Base-by-base conservation (phyloP, 495 filamentous ascomycete species). In the Entonaema liquescens region DNA sequence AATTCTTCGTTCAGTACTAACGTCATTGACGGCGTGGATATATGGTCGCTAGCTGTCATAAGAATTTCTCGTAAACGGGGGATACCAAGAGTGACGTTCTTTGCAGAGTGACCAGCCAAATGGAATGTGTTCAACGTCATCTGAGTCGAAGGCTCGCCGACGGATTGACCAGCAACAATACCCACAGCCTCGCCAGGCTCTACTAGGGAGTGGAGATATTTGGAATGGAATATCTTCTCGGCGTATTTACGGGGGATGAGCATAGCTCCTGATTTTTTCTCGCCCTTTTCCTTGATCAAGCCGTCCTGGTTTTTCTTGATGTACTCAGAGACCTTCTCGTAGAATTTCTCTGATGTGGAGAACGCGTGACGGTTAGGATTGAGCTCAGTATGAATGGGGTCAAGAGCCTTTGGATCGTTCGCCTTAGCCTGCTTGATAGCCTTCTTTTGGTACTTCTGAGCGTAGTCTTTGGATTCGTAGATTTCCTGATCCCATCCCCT, bases 61-160 rank as follows among this genome's bases (percentile, higher is more conserved):
- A 98, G 89, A 78, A 99, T 98, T 89, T 99, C 95, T 78, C 95
- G 87, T 25, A 99, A 86, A 78, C 95, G 92, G 54, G 95, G 95
- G 77, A 99, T 98, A 92, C 95, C 95, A 23, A 98, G 87, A 3
- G 95, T 99, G 74, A 99, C 95, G 86, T 99, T 99, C 87, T 97
- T 98, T 19, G 96, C 90, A 23, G 94, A 92, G 85, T 98, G 96
- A 77, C 95, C 95, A 75, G 95, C 95, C 86, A 99, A 93, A 87
- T 99, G 95, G 89, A 99, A 99, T 26, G 95, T 99, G 77, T 99
- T 99, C 57, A 99, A 82, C n/a, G 95, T 99, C 96, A 99, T 98
- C 79, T 99, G 95, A 12, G 95, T 99, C 15, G 93, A 97, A 8
- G 96, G 95, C 78, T 98, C 96, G 74, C 95, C 95, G 54, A 99